Evolutionary conservation across 2,329 filamentous ascomycete genomes (phyloP).

Genomic region (Xylariaceae sp.): DNA sequence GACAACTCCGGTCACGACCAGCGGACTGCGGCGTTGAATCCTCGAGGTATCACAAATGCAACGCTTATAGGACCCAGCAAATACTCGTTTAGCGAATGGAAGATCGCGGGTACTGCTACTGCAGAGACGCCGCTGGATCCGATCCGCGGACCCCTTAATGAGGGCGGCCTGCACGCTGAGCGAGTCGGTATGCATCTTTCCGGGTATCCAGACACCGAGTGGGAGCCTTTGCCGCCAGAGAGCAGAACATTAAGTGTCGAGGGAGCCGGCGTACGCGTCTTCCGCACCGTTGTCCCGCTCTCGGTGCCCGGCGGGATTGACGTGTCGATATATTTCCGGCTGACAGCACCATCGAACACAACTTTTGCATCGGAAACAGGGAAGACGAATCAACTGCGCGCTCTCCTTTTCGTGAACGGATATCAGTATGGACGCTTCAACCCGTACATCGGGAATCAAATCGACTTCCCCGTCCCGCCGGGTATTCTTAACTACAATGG

Average conservation of each 20-base stretch:
- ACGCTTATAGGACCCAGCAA: conserved; percentile 46
- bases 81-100: conserved; percentile 56
- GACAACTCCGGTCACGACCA: conserved; percentile 64
- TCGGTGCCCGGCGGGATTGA: conserved; percentile 55
- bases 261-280: conserved; percentile 57
- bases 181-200: conserved; percentile 62
- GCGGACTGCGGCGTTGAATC: conserved; percentile 48
- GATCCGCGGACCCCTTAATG: conserved; percentile 57
- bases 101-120: conserved; percentile 59
- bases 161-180: conserved; percentile 62
- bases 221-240: conserved; percentile 39
- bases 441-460: conserved; percentile 63
- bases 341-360: conserved; percentile 48
- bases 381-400: conserved; percentile 46
- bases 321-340: conserved; percentile 57
- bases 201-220: conserved; percentile 52
- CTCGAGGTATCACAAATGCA: conserved; percentile 56
- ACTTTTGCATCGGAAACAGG: conserved; percentile 40
- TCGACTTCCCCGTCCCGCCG: conserved; percentile 61
- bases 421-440: conserved; percentile 66
- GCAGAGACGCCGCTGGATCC: conserved; percentile 55
- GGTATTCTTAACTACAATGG: conserved; percentile 61
- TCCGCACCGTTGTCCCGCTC: conserved; percentile 55
- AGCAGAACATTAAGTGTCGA: conserved; percentile 45
- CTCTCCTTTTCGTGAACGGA: conserved; percentile 64